Evolutionary conservation across 495 filamentous ascomycete species (phyloP).

Genomic region (Penicillium subrubescens): DNA sequence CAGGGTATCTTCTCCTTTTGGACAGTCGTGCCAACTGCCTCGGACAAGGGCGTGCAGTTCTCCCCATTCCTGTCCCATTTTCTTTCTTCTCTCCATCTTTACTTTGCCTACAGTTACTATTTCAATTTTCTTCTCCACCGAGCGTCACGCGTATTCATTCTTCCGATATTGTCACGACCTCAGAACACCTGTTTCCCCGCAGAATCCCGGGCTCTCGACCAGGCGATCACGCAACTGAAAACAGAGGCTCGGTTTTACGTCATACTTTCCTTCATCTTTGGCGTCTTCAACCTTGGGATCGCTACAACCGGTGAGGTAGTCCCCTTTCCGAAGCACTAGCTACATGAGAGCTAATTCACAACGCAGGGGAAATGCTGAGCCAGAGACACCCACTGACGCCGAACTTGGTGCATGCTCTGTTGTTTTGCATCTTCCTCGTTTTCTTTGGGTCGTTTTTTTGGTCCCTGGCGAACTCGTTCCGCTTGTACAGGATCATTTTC

Average conservation of each 20-base stretch:
- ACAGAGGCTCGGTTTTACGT: neutral
- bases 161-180: neutral
- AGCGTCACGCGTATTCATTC: neutral
- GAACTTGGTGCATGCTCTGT: too few relatives aligned
- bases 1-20: neutral
- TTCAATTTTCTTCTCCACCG: neutral
- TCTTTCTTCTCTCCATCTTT: neutral
- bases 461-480: too few relatives aligned
- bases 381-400: too few relatives aligned
- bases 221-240: neutral
- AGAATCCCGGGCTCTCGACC: neutral
- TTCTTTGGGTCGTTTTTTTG: too few relatives aligned
- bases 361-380: neutral
- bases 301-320: neutral
- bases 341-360: neutral
- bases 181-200: neutral
- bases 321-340: neutral
- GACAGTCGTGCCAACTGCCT: neutral
- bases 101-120: neutral
- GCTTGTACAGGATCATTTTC: too few relatives aligned
- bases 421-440: too few relatives aligned
- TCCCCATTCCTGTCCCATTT: neutral
- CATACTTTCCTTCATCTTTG: neutral
- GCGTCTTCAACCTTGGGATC: neutral
- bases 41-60: neutral